Evolutionary conservation across 176 grass and related monocot species (phyloP).

Genomic region (Oryza officinalis): DNA sequence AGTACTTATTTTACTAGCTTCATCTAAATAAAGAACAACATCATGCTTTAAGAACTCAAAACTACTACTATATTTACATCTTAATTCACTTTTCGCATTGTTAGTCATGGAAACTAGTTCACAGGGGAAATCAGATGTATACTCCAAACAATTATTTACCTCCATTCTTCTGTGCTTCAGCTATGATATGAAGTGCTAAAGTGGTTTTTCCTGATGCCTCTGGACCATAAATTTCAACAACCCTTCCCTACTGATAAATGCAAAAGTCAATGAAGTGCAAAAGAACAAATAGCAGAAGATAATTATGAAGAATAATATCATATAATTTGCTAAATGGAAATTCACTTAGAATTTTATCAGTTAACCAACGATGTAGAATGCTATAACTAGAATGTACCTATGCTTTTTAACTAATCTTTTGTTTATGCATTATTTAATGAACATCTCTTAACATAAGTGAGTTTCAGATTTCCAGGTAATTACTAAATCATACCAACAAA

Average conservation of each 20-base stretch:
- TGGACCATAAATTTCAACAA: slow-evolving; percentile 60
- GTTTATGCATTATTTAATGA: not conserved
- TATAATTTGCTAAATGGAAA: not conserved
- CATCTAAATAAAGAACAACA: not conserved
- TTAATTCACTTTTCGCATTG: not conserved
- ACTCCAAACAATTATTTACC: slow-evolving; percentile 29
- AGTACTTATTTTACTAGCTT: not conserved
- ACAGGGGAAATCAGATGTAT: not conserved
- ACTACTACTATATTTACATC: not conserved
- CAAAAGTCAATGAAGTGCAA: not conserved
- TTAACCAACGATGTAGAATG: not conserved
- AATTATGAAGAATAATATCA: not conserved
- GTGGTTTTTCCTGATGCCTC: slow-evolving; percentile 69
- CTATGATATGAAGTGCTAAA: slow-evolving; percentile 61
- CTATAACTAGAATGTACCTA: not conserved
- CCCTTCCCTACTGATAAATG: slow-evolving; percentile 45
- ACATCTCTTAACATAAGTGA: not conserved
- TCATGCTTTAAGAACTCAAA: not conserved
- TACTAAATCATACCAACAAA: not conserved
- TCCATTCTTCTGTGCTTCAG: slow-evolving; percentile 61
- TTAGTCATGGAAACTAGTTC: not conserved
- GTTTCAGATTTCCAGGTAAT: not conserved
- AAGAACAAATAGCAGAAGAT: not conserved
- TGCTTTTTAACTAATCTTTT: not conserved
- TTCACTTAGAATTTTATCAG: slow-evolving; percentile 3